Base-by-base conservation (phyloP, 2,329 filamentous ascomycete genomes). In the Lanzia echinophila region DNA sequence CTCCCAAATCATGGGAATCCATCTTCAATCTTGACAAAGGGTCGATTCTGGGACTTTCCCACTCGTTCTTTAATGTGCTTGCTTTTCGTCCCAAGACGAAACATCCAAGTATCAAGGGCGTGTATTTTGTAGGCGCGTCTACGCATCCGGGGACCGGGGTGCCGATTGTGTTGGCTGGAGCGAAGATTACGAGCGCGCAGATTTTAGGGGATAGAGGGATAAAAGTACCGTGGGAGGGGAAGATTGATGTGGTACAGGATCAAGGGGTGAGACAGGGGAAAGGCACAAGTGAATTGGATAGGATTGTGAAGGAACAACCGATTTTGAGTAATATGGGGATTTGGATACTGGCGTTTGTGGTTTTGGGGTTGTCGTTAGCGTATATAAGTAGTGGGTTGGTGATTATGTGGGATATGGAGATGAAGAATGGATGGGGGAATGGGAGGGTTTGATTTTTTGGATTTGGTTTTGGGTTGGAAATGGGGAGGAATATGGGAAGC, bases 81-180 rank as follows among this genome's bases (percentile, higher is more conserved):
- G 76, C 76, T 33, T 87, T 87, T 72, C 73, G 84, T 1, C 84
- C 84, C 0, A 72, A 74, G 39, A 86, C 82, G 0, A 72, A 62
- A 43, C 62, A 64, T 47, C 58, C 59, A 1, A 47, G 42, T 58
- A 73, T 84, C 32, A 62, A 70, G 4, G 73, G 72, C 5, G 68
- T 83, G 22, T 88, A 88, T 64, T 89, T 90, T 64, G 87, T 89
- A 0, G 86, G 86, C 33, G 86, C 86, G 1, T 86, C 81, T 63
- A 87, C 86, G 19, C 86, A 90, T 71, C 86, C 87, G 0, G 87
- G 87, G 1, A 89, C 86, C 0, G 86, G 86, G 0, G 86, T 90
- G 19, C 87, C 87, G 3, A 87, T 90, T 53, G 83, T 84, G 24
- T 70, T 89, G 10, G 85, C 85, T 0, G 86, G 86, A 0, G 81